Evolutionary conservation across 2,329 filamentous ascomycete genomes (phyloP).

Genomic region (Metarhizium robertsii): DNA sequence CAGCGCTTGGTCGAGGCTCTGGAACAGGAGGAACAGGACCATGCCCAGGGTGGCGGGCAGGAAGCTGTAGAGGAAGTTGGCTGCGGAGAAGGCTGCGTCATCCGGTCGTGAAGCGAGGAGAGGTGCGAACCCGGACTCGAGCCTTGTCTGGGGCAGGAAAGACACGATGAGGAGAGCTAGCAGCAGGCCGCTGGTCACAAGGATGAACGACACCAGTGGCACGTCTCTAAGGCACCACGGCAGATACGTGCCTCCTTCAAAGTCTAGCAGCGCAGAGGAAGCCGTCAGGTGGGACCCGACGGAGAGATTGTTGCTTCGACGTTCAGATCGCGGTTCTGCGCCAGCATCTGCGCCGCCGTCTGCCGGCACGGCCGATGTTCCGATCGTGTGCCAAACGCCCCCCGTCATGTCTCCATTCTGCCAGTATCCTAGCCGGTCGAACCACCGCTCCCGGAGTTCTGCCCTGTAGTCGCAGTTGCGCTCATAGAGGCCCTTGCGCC

Average conservation of each 20-base stretch:
- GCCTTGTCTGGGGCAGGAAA: conserved; percentile 59
- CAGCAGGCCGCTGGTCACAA: conserved; percentile 51
- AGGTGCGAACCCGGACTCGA: conserved; percentile 64
- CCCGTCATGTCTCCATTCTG: conserved; percentile 55
- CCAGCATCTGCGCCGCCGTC: conserved; percentile 7
- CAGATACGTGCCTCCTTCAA: conserved; percentile 49
- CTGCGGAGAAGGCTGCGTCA: conserved; percentile 63
- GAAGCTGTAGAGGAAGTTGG: conserved; percentile 82
- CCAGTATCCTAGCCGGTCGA: conserved; percentile 82
- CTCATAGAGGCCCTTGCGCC: conserved; percentile 50
- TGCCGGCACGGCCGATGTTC: conserved; percentile 32
- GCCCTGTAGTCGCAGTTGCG: conserved; percentile 42
- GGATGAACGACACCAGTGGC: conserved; percentile 55
- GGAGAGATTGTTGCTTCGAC: conserved; percentile 20
- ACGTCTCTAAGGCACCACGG: conserved; percentile 67
- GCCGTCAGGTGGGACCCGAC: conserved; percentile 19
- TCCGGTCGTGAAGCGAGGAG: conserved; percentile 52
- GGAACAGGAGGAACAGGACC: conserved; percentile 56
- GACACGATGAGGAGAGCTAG: conserved; percentile 67
- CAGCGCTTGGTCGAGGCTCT: conserved; percentile 55
- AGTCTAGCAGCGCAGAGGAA: conserved; percentile 13
- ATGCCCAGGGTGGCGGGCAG: conserved; percentile 60
- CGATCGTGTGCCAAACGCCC: conserved; percentile 71
- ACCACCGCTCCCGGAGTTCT: conserved; percentile 44
- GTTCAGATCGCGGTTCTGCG: background rate